Conservation (phyloP, 305 asterid genomes). For the Fraxinus xanthoxyloides region DNA sequence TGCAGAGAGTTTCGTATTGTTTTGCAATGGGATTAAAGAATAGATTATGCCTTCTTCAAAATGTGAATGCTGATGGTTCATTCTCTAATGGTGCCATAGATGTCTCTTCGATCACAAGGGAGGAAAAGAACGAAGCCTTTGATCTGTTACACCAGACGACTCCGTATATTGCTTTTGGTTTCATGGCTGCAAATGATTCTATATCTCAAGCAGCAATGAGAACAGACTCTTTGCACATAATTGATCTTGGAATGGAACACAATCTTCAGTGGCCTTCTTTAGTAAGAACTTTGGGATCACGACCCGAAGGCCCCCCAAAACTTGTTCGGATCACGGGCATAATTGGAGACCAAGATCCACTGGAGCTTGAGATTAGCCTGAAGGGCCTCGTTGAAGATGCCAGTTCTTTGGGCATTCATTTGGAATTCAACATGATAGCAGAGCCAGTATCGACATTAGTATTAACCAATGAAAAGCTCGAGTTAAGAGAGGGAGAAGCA, state of each 20-base stretch:
- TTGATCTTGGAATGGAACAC: conserved; percentile 54
- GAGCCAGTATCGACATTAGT: conserved; percentile 31
- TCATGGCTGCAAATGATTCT: conserved; percentile 57
- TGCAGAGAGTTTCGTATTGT: conserved; percentile 53
- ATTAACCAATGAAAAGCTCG: conserved; percentile 42
- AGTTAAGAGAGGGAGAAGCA: conserved; percentile 37
- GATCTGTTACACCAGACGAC: conserved; percentile 43
- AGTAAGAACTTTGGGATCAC: conserved; percentile 28
- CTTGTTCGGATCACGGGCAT: conserved; percentile 42
- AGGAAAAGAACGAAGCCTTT: conserved; percentile 43
- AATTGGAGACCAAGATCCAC: conserved; percentile 34
- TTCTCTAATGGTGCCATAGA: conserved; percentile 17
- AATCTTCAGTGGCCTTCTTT: conserved; percentile 57
- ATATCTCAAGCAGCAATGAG: conserved; percentile 38
- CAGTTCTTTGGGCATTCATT: conserved; percentile 25
- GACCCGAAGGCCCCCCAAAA: conserved; percentile 30
- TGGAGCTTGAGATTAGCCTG: conserved; percentile 32
- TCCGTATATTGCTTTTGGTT: conserved; percentile 48
- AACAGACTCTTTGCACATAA: conserved; percentile 40
- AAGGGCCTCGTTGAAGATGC: conserved; percentile 37
- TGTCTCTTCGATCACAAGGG: conserved; percentile 21
- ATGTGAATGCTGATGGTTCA: conserved; percentile 34
- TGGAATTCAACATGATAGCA: conserved; percentile 33
- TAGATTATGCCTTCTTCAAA: conserved; percentile 37
- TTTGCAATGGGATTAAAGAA: conserved; percentile 50